Conservation (phyloP, 148 eudicot genomes). For the Rhododendron ferrugineum region DNA sequence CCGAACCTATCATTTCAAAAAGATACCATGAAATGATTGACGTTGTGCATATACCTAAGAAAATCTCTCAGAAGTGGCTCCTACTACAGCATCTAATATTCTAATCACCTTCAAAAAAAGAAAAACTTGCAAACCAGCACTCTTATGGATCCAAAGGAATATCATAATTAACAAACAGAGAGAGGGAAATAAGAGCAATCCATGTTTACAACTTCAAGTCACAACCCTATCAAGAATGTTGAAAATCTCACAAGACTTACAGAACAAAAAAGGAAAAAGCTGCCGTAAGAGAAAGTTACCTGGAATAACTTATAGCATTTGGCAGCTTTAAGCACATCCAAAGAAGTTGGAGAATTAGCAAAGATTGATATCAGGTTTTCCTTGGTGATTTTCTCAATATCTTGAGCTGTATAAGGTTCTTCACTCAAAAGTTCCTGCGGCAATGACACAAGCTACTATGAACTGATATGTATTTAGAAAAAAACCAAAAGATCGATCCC, state of each 20-base stretch:
- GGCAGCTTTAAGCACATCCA: conserved; percentile 86
- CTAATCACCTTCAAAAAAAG: neutral
- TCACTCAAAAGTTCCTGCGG: conserved; percentile 49
- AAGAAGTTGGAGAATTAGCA: conserved; percentile 69
- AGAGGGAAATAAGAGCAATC: neutral
- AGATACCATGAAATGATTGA: neutral
- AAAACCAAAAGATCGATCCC: neutral
- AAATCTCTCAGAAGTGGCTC: neutral
- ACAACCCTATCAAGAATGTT: neutral
- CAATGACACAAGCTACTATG: conserved; percentile 3
- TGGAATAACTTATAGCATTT: conserved; percentile 69
- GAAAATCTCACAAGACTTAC: neutral
- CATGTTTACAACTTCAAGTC: neutral
- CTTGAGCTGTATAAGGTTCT: conserved; percentile 40
- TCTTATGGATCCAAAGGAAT: neutral
- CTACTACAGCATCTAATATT: neutral
- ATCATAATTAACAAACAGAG: neutral
- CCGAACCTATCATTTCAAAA: neutral
- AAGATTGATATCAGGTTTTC: conserved; percentile 53
- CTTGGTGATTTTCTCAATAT: conserved; percentile 57
- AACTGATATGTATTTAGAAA: neutral
- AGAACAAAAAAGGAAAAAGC: neutral
- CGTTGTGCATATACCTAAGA: too few species aligned
- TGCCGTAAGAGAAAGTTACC: conserved; percentile 30
- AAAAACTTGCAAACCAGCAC: neutral